These are phyloP conservation scores for Apiotrichum montevideense DNA, from an alignment of 1,284 basidiomycete species.

Conservation along the genomic window DNA sequence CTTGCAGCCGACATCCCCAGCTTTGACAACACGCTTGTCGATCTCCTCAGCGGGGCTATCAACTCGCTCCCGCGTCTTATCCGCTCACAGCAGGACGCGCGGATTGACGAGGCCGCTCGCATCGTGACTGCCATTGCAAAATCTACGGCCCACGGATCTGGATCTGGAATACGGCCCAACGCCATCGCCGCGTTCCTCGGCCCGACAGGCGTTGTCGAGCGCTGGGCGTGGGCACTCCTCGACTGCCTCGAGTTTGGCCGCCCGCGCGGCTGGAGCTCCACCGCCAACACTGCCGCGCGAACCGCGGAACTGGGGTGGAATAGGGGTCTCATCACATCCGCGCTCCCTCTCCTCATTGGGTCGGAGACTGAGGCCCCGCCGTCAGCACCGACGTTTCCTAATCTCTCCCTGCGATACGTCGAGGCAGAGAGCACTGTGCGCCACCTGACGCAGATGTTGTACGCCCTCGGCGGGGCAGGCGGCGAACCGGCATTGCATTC, in stretches of 20 bases:
- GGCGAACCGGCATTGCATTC: slow-evolving; percentile 64
- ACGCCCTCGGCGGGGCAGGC: slow-evolving; percentile 59
- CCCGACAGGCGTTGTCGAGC: slow-evolving; percentile 72
- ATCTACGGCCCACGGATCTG: slow-evolving; percentile 39
- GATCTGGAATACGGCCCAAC: slow-evolving; percentile 27
- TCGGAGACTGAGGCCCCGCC: slow-evolving; percentile 3
- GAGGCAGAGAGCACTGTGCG: slow-evolving; percentile 55
- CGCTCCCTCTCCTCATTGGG: slow-evolving; percentile 21
- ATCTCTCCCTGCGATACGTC: slow-evolving; percentile 58
- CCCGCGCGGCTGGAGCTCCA: slow-evolving; percentile 52
- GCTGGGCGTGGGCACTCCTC: slow-evolving; percentile 79
- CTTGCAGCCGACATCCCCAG: slow-evolving; percentile 47
- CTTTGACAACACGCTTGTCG: slow-evolving; percentile 51
- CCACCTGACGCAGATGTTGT: slow-evolving; percentile 63
- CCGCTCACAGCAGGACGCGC: slow-evolving; percentile 60
- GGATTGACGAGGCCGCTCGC: slow-evolving; percentile 60
- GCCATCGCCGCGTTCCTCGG: slow-evolving; percentile 64
- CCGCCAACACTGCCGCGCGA: slow-evolving; percentile 20
- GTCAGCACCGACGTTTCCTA: slow-evolving; percentile 23
- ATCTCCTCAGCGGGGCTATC: slow-evolving; percentile 55
- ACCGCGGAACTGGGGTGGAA: slow-evolving; percentile 46
- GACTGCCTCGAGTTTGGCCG: slow-evolving; percentile 65
- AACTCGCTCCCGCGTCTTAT: slow-evolving; percentile 69
- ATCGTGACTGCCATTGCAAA: slow-evolving; percentile 66
- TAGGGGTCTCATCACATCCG: slow-evolving; percentile 21